phyloP scores from a whole-genome alignment of 495 filamentous ascomycete species.

The Penicillium steckii region DNA sequence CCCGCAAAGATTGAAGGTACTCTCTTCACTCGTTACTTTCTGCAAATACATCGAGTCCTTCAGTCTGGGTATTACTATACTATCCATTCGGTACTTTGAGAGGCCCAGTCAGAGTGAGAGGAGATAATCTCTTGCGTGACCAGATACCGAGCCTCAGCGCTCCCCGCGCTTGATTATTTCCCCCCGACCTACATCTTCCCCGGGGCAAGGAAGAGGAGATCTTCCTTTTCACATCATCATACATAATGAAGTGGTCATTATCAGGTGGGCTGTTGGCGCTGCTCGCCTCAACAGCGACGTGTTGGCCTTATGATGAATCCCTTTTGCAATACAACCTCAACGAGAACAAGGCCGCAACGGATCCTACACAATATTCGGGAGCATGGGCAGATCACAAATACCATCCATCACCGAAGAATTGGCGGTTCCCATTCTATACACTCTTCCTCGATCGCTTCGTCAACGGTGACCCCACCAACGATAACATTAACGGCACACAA shows the following conservation, averaged over 20 bases:
- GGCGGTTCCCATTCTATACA: constrained; percentile 72
- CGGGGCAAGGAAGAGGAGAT: neutral
- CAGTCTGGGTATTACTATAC: neutral
- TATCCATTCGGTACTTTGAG: neutral
- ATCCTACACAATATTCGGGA: constrained; percentile 61
- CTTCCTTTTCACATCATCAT: neutral
- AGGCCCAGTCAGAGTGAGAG: neutral
- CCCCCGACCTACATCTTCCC: neutral
- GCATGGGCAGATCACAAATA: constrained; percentile 55
- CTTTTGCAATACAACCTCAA: constrained; percentile 62
- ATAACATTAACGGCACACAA: constrained; percentile 64
- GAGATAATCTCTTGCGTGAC: neutral
- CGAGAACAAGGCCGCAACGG: constrained; percentile 52
- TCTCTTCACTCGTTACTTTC: constrained; percentile 16
- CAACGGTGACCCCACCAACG: constrained; percentile 70
- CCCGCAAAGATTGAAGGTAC: neutral
- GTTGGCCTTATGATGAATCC: constrained; percentile 54
- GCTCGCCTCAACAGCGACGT: constrained; percentile 28
- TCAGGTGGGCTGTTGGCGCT: constrained; percentile 32
- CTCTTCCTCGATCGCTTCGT: constrained; percentile 68
- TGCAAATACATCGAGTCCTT: too few species aligned
- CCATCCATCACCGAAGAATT: constrained; percentile 59
- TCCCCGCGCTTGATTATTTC: neutral
- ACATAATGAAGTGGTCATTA: constrained; percentile 36
- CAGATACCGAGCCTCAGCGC: neutral